Evolutionary conservation across 345 rosid species (phyloP).

Genomic region (Combretum micranthum): DNA sequence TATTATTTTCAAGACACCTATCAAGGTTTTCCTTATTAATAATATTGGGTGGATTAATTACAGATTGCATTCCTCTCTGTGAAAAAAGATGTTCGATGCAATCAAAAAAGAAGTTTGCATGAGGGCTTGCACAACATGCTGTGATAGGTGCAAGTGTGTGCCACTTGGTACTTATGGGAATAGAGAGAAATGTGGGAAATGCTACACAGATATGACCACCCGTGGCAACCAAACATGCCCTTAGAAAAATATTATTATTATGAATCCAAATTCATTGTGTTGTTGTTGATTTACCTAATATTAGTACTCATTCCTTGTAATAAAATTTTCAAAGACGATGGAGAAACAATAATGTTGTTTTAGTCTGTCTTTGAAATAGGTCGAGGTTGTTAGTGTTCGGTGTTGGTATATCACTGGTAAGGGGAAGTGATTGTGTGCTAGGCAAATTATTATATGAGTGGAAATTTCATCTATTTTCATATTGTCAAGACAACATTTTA

Average conservation of each 20-base stretch:
- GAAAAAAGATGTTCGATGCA: slow-evolving; percentile 63
- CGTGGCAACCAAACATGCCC: slow-evolving; percentile 65
- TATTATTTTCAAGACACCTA: no score
- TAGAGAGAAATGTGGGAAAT: slow-evolving; percentile 72
- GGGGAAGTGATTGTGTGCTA: no score
- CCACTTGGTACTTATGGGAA: slow-evolving; percentile 95
- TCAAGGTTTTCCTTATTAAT: not conserved
- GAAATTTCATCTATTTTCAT: no score
- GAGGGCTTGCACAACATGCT: slow-evolving; percentile 88
- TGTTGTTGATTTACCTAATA: no score
- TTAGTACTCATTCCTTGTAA: not conserved
- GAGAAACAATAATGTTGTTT: not conserved
- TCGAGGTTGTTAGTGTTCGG: no score
- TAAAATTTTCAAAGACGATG: not conserved
- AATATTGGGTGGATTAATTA: not conserved
- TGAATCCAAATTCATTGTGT: no score
- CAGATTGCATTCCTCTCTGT: slow-evolving; percentile 76
- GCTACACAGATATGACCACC: slow-evolving; percentile 83
- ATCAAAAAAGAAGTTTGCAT: slow-evolving; percentile 56
- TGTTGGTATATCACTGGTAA: no score
- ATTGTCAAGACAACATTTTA: no score
- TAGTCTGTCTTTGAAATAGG: no score
- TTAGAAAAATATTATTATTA: slow-evolving; percentile 15
- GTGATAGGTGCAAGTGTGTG: slow-evolving; percentile 86
- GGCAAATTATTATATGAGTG: no score